A percentile compares a stretch with the other conserved stretches of the same genome.
These are phyloP conservation scores for Spongiforma sp. DNA, from an alignment of 1,284 basidiomycete genomes.

Conservation along the genomic window DNA sequence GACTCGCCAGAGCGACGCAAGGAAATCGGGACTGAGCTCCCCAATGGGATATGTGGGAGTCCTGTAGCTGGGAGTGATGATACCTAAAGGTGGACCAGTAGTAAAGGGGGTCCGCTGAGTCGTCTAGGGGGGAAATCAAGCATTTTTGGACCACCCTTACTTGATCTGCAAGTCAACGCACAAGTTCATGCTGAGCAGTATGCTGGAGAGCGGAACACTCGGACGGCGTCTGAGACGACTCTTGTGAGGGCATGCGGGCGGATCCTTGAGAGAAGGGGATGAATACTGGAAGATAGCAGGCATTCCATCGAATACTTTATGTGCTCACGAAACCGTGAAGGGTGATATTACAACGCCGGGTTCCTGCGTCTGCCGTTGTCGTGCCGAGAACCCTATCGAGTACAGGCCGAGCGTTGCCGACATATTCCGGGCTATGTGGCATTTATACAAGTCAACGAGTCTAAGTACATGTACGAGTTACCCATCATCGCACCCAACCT, in stretches of 20 bases:
- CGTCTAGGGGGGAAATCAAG: neutral
- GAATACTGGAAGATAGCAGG: too few relatives aligned
- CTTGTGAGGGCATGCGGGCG: conserved; percentile 7
- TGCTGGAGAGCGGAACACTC: conserved; percentile 2
- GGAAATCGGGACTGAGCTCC: conserved; percentile 13
- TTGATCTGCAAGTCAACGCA: neutral
- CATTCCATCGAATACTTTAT: conserved; percentile 23
- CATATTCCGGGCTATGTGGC: too few relatives aligned
- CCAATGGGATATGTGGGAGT: neutral
- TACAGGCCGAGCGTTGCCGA: too few relatives aligned
- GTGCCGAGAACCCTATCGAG: conserved; percentile 23
- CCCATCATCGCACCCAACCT: neutral
- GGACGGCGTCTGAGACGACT: neutral
- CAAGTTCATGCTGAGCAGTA: neutral
- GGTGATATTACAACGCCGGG: conserved; percentile 1
- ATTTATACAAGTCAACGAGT: too few relatives aligned
- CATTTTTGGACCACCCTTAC: neutral
- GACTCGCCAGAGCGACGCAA: conserved; percentile 22
- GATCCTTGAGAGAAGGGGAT: neutral
- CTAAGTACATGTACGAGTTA: too few relatives aligned
- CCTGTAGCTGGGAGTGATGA: neutral
- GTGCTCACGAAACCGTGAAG: conserved; percentile 11
- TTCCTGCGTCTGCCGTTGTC: conserved; percentile 4
- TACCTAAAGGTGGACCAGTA: neutral
- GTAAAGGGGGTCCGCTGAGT: neutral